phyloP scores from a whole-genome alignment of 352 stramenopile species.

The Pythium monospermum region DNA sequence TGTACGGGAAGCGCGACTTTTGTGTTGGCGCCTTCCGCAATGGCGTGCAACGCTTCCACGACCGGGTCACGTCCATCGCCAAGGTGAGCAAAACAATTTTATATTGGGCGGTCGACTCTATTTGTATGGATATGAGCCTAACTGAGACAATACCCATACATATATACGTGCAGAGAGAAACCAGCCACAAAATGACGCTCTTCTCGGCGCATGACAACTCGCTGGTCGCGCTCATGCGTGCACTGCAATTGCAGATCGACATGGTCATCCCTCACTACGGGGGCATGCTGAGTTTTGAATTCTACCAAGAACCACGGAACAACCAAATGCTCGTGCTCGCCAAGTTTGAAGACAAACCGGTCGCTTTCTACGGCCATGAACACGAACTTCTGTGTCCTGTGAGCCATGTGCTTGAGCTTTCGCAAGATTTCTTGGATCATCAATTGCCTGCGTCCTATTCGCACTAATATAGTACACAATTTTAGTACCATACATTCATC shows the following conservation, averaged over 20 bases:
- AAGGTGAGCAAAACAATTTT: slow-evolving; percentile 23
- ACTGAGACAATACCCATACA: background rate
- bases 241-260: slow-evolving; percentile 51
- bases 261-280: slow-evolving; percentile 60
- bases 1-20: slow-evolving; percentile 68
- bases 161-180: slow-evolving; percentile 10
- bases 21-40: slow-evolving; percentile 53
- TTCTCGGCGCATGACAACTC: slow-evolving; percentile 83
- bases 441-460: background rate
- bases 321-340: slow-evolving; percentile 42
- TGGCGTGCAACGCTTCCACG: slow-evolving; percentile 51
- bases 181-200: slow-evolving; percentile 50
- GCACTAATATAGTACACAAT: background rate
- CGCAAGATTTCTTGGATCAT: slow-evolving; percentile 39
- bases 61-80: slow-evolving; percentile 34
- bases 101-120: background rate
- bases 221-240: slow-evolving; percentile 60
- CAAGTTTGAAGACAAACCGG: slow-evolving; percentile 44
- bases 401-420: slow-evolving; percentile 41
- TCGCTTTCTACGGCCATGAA: slow-evolving; percentile 37
- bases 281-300: slow-evolving; percentile 70
- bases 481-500: background rate
- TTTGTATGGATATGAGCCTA: background rate
- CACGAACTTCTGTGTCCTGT: slow-evolving; percentile 51
- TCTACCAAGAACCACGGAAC: slow-evolving; percentile 41